Base-by-base conservation (phyloP, 75 land plant genomes). In the Picea glauca region DNA sequence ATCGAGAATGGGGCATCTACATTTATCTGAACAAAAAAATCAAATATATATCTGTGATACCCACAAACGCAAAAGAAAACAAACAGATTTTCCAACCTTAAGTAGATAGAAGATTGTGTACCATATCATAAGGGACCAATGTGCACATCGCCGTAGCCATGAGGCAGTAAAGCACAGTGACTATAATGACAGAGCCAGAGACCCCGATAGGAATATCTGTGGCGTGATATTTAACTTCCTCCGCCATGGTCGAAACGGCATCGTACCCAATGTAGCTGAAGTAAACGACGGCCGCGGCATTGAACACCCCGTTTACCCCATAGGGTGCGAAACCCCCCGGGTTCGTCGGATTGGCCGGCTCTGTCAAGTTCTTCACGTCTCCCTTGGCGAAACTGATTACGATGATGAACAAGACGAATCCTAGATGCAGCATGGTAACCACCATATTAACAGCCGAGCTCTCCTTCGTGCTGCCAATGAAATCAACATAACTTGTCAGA, bases 241-340 rank as follows among this genome's bases (percentile, higher is more conserved):
- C 99, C 0, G 99, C 99, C 87, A 93, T 86, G 56, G 99, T 96
- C 1, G 99, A 92, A 54, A 96, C 98, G 70, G 95, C 92, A 80
- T 96, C 99, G 82, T 92, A 96, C 4, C 99, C 99, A 75, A 92
- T 94, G 79, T 94, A 96, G 81, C 95, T 90, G 79, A 92, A 76
- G 77, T 94, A 96, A 60, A 96, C 99, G 81, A 85, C 82, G 17
- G 99, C 93, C 23, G 99, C 98, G 0, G 93, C 99, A 13, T 87
- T 89, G 81, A 94, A 88, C 9, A 94, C 86, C 1, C 99, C 99
- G 5, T 79, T 31, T 17, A 83, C 86, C 1, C 98, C 99, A 83
- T 77, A 86, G 1, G 99, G 99, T 33, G 87, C 77, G 80, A 96
- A 96, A 35, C 99, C 99, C 3, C 73, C 84, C 13, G 88, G 78